A percentile compares a stretch with the other conserved stretches of the same genome.
Conservation (phyloP, 1,284 basidiomycete species). For the Apiotrichum porosum region DNA sequence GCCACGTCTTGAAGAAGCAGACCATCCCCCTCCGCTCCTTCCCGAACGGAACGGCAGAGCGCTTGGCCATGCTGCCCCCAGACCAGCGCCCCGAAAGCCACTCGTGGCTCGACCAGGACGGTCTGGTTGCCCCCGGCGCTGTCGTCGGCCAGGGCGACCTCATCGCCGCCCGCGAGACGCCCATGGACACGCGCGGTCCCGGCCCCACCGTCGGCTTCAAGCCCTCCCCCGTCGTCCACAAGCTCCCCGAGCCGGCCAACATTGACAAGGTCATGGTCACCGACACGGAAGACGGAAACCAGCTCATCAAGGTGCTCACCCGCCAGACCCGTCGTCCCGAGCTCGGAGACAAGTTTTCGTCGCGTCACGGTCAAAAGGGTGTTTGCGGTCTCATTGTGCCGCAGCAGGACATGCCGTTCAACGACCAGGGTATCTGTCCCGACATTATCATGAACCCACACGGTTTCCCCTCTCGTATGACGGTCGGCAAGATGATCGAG, state of each 20-base stretch:
- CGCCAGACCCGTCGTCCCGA: conserved; percentile 95
- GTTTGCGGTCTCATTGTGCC: conserved; percentile 98
- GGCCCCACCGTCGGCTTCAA: conserved; percentile 63
- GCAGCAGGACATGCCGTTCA: conserved; percentile 99
- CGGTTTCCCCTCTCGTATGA: conserved; percentile 98
- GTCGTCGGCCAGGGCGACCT: conserved; percentile 89
- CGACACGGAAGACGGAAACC: conserved; percentile 88
- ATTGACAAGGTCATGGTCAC: conserved; percentile 98
- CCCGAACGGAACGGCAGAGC: conserved; percentile 95
- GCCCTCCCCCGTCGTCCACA: conserved; percentile 84
- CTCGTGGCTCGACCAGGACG: conserved; percentile 91
- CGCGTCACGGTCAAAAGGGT: conserved; percentile 96
- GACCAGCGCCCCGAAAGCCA: conserved; percentile 66
- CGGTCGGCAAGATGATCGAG: conserved; percentile 99
- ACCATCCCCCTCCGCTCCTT: conserved; percentile 91
- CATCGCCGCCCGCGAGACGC: conserved; percentile 95
- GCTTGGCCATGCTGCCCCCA: conserved; percentile 73
- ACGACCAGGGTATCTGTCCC: conserved; percentile 90
- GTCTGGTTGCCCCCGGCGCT: conserved; percentile 90
- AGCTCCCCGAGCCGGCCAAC: conserved; percentile 84
- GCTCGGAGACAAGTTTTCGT: conserved; percentile 97
- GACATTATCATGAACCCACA: conserved; percentile 99
- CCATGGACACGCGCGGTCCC: conserved; percentile 65
- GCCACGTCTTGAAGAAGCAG: conserved; percentile 95
- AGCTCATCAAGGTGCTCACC: conserved; percentile 97